Base-by-base conservation (phyloP, 2,329 filamentous ascomycete genomes). In the Fusarium sp. region DNA sequence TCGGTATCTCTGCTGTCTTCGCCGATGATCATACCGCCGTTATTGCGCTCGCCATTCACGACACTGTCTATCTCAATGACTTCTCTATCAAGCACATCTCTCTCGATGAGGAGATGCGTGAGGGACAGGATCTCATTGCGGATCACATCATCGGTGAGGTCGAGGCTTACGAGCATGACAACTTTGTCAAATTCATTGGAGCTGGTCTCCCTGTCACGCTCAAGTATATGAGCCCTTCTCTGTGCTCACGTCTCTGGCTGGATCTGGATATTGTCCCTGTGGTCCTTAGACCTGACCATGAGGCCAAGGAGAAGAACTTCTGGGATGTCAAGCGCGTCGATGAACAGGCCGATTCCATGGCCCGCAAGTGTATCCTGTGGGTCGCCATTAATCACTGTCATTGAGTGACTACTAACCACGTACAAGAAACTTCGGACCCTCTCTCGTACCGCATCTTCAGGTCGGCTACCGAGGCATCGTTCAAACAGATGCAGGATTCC, bases 321-420 rank as follows among this genome's bases (percentile, higher is more conserved):
- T 87, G 86, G 84, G 82, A 85, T 47, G 78, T 81, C 34, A 88
- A 89, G 76, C 81, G 85, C n/a, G 85, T 94, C 7, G 93, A 94
- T 73, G 93, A 96, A 77, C 90, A 94, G 78, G 92, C 93, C 2
- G 93, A 95, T 76, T 92, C 91, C 1, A 92, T 94, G 87, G 91
- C 90, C 3, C 86, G 93, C 66, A 94, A 94, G 82, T 93, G 91
- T 77, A 86, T 94, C 67, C 87, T 90, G 90, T 92, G 80, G 79
- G 86, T 41, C 2, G 2, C 14, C 16, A 14, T 12, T 14, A 10
- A 55, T 47, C 12, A 2, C 45, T 20, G 56, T 62, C 45, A 9
- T 27, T 45, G 29, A 32, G 40, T 6, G 1, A 22, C 16, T 20
- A 52, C 45, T 64, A 18, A 67, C 32, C 20, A 24, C 29, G 14